These are phyloP conservation scores for Aspergillus sp. DNA, from an alignment of 2,329 filamentous ascomycete genomes.

Conservation along the genomic window DNA sequence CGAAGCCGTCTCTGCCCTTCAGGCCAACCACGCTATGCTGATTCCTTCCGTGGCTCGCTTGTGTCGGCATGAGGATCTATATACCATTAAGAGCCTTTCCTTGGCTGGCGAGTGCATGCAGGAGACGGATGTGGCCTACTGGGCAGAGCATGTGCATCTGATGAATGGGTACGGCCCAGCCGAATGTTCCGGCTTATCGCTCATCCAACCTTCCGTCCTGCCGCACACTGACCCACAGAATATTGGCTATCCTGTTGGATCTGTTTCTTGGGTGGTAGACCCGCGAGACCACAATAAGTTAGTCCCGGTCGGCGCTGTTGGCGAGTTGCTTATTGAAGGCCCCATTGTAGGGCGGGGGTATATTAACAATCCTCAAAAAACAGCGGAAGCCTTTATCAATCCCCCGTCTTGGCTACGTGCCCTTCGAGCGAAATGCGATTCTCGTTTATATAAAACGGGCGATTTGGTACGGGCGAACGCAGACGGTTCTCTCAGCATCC, in stretches of 20 bases:
- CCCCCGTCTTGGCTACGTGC: constrained; percentile 67
- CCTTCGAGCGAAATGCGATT: background rate
- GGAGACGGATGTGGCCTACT: background rate
- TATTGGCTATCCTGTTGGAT: background rate
- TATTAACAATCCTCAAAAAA: constrained; percentile 2
- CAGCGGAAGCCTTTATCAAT: constrained; percentile 22
- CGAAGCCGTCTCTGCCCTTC: no score
- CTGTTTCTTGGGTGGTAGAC: background rate
- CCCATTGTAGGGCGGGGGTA: constrained; percentile 5
- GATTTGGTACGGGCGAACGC: constrained; percentile 51
- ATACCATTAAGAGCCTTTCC: background rate
- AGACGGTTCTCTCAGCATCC: constrained; percentile 69
- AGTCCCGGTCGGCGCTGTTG: background rate
- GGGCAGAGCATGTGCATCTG: background rate
- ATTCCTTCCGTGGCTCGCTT: background rate
- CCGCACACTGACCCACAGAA: background rate
- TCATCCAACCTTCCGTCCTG: background rate
- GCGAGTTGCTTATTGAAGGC: constrained; percentile 9
- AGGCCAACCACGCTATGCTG: background rate
- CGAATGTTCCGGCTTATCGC: background rate
- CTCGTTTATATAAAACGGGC: constrained; percentile 14
- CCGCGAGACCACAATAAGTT: background rate
- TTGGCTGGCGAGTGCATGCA: background rate
- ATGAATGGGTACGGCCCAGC: background rate
- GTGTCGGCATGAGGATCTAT: background rate